Base-by-base conservation (phyloP, 2,329 filamentous ascomycete genomes). In the Dactylonectria estremocensis region DNA sequence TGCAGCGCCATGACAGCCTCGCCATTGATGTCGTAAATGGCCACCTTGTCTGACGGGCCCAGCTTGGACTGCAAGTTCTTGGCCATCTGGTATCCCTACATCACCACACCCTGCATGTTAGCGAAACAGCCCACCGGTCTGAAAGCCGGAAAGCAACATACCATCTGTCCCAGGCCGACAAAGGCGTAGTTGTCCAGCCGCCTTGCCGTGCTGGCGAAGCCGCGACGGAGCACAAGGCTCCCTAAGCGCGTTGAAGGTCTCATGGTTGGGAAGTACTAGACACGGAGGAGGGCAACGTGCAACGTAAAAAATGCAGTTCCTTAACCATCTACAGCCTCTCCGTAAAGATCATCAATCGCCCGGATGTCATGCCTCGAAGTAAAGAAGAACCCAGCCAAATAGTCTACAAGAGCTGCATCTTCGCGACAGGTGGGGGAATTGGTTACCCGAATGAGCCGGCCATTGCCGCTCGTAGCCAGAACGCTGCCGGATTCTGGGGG, bases 91-190 rank as follows among this genome's bases (percentile, higher is more conserved):
- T 87, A 90, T 48, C 88, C 88, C 88, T 90, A 56, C 6, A 10
- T 60, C n/a, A n/a, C n/a, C n/a, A n/a, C n/a, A n/a, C 9, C 49
- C 6, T 3, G 2, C 31, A 22, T 37, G 61, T 76, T 45, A 74
- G 72, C 58, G 40, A 33, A 4, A 28, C 24, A 28, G 24, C 24
- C 7, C 24, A 28, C 24, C 24, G 24, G 24, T 28, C 24, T 28
- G n/a, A 40, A n/a, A n/a, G n/a, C n/a, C n/a, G 8, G 9, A 54
- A 8, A 11, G 5, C 3, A 8, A 9, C 83, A 33, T 80, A 90
- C 88, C 88, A 90, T 90, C 69, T 90, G 88, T 6, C 88, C 88
- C 14, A 90, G 79, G 14, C 88, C 88, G 62, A 90, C 84, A 73
- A 90, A 90, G 74, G 84, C 88, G 79, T 89, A 90, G 50, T 79